Evolutionary conservation across 2,329 filamentous ascomycete species (phyloP), one percentile per base, ranked within the genome.

Genomic region (Ilyonectria destructans): DNA sequence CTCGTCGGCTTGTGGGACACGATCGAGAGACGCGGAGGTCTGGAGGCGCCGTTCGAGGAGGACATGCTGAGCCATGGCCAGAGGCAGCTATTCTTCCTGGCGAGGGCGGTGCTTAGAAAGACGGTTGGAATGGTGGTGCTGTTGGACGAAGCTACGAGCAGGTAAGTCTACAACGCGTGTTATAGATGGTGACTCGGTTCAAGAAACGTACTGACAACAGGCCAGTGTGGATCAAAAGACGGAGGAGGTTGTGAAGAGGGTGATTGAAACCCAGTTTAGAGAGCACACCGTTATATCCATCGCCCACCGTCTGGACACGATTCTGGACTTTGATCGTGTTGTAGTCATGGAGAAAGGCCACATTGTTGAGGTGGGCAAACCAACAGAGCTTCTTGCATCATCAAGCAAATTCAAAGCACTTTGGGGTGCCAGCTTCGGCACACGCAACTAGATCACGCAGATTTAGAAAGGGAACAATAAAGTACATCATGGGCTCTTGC

Each of bases 271-370:
- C 1, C 68, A 74, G 37, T 77, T 83, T 59, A 74, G 69, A 10
- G 64, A 77, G 0, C 87, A 88, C 70, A 92, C 90, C 0, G 85
- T 92, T 40, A 78, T 85, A 31, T 78, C 80, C 10, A 78, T 84
- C n/a, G 81, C 80, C 2, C 83, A 85, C 64, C 78, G 80, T 2
- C 67, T 85, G 1, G 75, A 78, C 5, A 87, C 85, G 0, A 84
- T 89, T 33, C 74, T 85, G 2, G 69, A 69, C 26, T 80, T 75
- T 29, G 78, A 80, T 40, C 63, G 70, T 1, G 71, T 79, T 12
- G 65, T 77, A 17, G 72, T 79, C 19, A 74, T 79, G 69, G 74
- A 77, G 12, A 75, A 76, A 35, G 72, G 76, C 0, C 69, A 63
- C 1, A 62, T 79, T 17, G 69, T 75, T 5, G 77, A 80, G 45